A percentile compares a stretch with the other conserved stretches of the same genome.
Evolutionary conservation across 306 rosid species (phyloP).

Genomic region (Citrullus mucosospermus): DNA sequence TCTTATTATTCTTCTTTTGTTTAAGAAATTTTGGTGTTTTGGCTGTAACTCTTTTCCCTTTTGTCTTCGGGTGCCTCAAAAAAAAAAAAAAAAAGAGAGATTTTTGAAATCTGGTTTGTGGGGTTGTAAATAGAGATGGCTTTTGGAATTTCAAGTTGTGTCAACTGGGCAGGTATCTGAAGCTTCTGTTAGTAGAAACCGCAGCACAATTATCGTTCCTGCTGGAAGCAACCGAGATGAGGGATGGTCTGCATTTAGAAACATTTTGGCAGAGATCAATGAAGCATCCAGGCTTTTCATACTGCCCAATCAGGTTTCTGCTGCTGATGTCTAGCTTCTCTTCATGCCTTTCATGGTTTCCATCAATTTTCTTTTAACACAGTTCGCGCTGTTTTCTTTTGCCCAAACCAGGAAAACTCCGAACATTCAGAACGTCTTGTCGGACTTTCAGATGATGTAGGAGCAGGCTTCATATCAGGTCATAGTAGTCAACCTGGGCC

Average conservation of each 20-base stretch:
- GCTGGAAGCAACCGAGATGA: constrained; percentile 93
- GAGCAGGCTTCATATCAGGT: constrained; percentile 98
- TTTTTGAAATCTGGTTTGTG: background rate
- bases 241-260: constrained; percentile 97
- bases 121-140: background rate
- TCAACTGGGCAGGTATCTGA: constrained; percentile 65
- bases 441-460: constrained; percentile 98
- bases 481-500: constrained; percentile 75
- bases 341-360: background rate
- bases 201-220: constrained; percentile 97
- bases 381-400: background rate
- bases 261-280: constrained; percentile 90
- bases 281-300: constrained; percentile 95
- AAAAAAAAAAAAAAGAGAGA: background rate
- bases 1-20: background rate
- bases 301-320: constrained; percentile 77
- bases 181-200: constrained; percentile 97
- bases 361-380: constrained; percentile 6
- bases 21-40: background rate
- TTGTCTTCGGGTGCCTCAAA: background rate
- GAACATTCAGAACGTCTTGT: constrained; percentile 79
- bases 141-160: background rate
- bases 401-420: constrained; percentile 55
- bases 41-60: background rate
- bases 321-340: constrained; percentile 14